phyloP scores from a whole-genome alignment of 148 eudicot species.

The Silene uniflora region DNA sequence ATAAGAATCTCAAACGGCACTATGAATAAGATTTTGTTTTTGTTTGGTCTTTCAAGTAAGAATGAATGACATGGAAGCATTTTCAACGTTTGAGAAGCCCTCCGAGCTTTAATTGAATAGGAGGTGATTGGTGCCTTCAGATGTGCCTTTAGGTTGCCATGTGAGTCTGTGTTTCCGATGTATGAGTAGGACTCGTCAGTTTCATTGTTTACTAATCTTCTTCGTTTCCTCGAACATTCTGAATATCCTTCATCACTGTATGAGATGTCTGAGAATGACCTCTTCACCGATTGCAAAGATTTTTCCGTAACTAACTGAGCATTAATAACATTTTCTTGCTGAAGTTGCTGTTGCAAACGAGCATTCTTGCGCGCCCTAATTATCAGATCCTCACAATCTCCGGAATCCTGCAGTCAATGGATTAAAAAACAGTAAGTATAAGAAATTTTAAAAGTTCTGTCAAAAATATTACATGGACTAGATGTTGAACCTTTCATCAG shows the following conservation, averaged over 20 bases:
- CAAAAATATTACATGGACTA: background rate
- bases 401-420: slow-evolving; percentile 3
- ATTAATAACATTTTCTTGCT: background rate
- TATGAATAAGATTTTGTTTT: too few relatives aligned
- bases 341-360: slow-evolving; percentile 13
- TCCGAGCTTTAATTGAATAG: too few relatives aligned
- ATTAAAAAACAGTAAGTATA: slow-evolving; percentile 8
- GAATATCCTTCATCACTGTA: background rate
- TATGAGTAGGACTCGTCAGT: slow-evolving; percentile 18
- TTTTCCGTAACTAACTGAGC: background rate
- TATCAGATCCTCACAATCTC: slow-evolving; percentile 15
- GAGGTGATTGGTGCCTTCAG: too few relatives aligned
- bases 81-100: too few relatives aligned
- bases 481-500: too few relatives aligned
- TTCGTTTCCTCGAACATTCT: slow-evolving; percentile 13
- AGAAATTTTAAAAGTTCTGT: background rate
- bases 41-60: too few relatives aligned
- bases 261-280: slow-evolving; percentile 5
- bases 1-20: too few relatives aligned
- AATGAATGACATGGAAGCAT: too few relatives aligned
- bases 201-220: slow-evolving; percentile 14
- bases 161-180: slow-evolving; percentile 46
- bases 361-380: slow-evolving; percentile 8
- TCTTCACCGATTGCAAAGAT: background rate
- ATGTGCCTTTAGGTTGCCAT: slow-evolving; percentile 32